Conservation (phyloP, 495 filamentous ascomycete genomes). For the Trichodelitschia bisporula region DNA sequence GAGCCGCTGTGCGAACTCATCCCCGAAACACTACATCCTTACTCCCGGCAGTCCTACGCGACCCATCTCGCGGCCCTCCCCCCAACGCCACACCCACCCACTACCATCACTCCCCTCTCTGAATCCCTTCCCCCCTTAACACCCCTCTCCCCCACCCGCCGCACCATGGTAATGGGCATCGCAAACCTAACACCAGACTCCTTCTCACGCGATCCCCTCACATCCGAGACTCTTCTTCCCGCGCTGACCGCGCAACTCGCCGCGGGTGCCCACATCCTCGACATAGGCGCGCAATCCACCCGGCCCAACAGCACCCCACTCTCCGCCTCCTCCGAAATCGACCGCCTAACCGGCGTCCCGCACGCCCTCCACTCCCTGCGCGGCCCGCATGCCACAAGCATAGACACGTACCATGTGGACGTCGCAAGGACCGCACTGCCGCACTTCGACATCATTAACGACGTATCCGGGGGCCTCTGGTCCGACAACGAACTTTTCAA, state of each 20-base stretch:
- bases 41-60: conserved; percentile 1
- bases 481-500: conserved; percentile 57
- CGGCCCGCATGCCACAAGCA: conserved; percentile 27
- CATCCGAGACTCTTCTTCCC: conserved; percentile 10
- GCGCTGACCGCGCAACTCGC: conserved; percentile 21
- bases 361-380: conserved; percentile 42
- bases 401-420: conserved; percentile 76
- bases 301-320: conserved; percentile 47
- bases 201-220: conserved; percentile 52
- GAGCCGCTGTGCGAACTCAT: conserved; percentile 66
- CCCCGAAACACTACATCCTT: background rate
- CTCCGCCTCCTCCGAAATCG: conserved; percentile 42
- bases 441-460: conserved; percentile 84
- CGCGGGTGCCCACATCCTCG: conserved; percentile 57
- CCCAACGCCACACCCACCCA: conserved; percentile 23
- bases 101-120: conserved; percentile 46
- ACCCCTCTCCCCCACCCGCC: conserved; percentile 33
- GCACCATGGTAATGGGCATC: conserved; percentile 76
- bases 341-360: conserved; percentile 58
- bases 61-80: conserved; percentile 38
- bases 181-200: conserved; percentile 92
- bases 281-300: conserved; percentile 83
- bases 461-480: conserved; percentile 61
- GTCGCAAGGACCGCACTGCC: conserved; percentile 52
- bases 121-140: conserved; percentile 30